Conservation (phyloP, 306 rosid species). For the Ammopiptanthus mongolicus region DNA sequence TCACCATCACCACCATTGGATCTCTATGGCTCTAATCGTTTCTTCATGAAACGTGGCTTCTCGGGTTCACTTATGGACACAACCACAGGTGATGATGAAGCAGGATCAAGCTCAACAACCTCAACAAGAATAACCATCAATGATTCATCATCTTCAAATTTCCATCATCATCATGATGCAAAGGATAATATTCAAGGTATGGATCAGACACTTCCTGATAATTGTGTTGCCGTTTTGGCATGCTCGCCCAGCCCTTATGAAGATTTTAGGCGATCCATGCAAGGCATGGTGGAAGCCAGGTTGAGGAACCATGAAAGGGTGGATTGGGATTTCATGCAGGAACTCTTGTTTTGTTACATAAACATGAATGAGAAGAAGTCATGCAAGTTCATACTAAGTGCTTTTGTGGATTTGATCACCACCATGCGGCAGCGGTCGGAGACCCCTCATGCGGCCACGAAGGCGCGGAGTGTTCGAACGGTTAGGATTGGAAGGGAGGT, state of each 20-base stretch:
- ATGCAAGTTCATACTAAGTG: constrained; percentile 53
- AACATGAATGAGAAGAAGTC: constrained; percentile 63
- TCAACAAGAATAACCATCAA: constrained; percentile 20
- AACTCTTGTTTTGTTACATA: constrained; percentile 56
- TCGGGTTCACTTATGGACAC: constrained; percentile 40
- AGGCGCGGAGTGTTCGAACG: constrained; percentile 32
- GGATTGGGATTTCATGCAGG: constrained; percentile 86
- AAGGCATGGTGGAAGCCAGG: constrained; percentile 48
- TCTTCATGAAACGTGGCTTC: constrained; percentile 28
- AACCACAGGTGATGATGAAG: constrained; percentile 38
- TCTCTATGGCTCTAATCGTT: constrained; percentile 45
- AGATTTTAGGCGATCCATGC: constrained; percentile 65
- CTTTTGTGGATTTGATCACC: constrained; percentile 58
- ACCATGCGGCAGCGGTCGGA: constrained; percentile 34
- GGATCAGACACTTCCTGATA: constrained; percentile 27
- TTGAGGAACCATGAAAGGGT: constrained; percentile 31
- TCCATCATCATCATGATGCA: too few relatives aligned
- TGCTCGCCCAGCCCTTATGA: constrained; percentile 47
- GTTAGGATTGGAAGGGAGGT: constrained; percentile 10
- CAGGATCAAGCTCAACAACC: constrained; percentile 33
- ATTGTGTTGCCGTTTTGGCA: constrained; percentile 53
- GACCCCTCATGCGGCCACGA: not conserved
- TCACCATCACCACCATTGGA: constrained; percentile 22
- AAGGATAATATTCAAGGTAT: not conserved
- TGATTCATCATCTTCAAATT: not conserved